Base-by-base conservation (phyloP, 75 land plant species). In the Isoetes taiwanensis region DNA sequence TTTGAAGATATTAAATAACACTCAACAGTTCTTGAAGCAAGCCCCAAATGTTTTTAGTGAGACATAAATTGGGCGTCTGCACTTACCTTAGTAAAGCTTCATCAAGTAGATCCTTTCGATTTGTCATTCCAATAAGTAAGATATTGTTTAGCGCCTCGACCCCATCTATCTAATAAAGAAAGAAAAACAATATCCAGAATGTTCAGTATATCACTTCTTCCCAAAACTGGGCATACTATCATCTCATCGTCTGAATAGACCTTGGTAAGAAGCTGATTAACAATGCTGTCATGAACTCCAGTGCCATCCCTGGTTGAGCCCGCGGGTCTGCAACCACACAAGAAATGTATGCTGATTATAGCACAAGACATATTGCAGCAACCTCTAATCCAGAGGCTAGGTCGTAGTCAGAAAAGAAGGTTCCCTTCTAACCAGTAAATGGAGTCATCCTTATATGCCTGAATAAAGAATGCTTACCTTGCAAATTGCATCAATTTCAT, bases 401-500 rank as follows among this genome's bases (percentile, higher is more conserved):
- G 14, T 14, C 9, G 14, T 14, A 37, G 39, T 10, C 14, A 37
- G 12, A 37, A 37, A 37, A 10, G 14, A 10, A 9, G 9, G 39
- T 37, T 37, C 9, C 12, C 9, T 11, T 28, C 26, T 23, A 32
- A 5, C 23, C 6, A 5, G 3, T 19, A 17, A 43, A 4, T 19
- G n/a, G n/a, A n/a, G 23, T 24, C 3, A 43, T 5, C 17, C 10
- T 30, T 11, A 56, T 27, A 30, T 30, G 2, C n/a, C 28, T 4
- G 63, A 61, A 38, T n/a, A 17, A 8, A 46, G 16, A 28, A 39
- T 26, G n/a, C n/a, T 16, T 82, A 91, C 97, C 95, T 94, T 94
- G 72, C 99, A 94, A 60, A 94, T 94, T 39, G 99, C 99, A 82
- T 94, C 99, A 66, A 94, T 79, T 78, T 94, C 99, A 76, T 94